Evolutionary conservation across 164 flowering plant species (phyloP), one percentile per base, ranked within the genome.

Genomic region (Tetrastigma voinierianum): DNA sequence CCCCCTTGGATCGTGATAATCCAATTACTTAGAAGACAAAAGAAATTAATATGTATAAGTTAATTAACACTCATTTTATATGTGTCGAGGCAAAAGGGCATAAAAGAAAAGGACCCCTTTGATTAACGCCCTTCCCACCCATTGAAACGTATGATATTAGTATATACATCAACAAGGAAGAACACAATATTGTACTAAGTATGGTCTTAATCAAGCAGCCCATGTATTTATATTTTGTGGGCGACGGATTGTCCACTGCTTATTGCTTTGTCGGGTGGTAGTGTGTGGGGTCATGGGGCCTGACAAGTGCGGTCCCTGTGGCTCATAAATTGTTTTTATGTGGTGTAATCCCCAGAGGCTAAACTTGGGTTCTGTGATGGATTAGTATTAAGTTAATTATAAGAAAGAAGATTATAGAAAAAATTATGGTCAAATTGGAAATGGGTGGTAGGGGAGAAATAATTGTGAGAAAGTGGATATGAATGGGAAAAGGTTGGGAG

Each of bases 251-350:
- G 8, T 46, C 7, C 1, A 13, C 8, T 12, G 45, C 44, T 45
- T 54, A 43, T 62, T 47, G 65, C 40, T 47, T 62, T 62, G 65
- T 48, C 65, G 45, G 55, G 9, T 21, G 21, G 54, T 54, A 16
- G 40, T 20, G 40, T 43, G 18, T 23, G 65, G 65, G 14, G 2
- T 4, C 12, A 12, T 15, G 20, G 20, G 63, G 21, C 32, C 40
- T 56, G 8, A 25, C 60, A 57, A 57, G 45, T 57, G 46, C 20
- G 4, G 40, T 7, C 40, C 40, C 40, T 32, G 40, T 32, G 40
- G 40, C 40, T 32, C 0, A 0, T 32, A 32, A 32, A n/a, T n/a
- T n/a, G n/a, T n/a, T n/a, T n/a, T n/a, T n/a, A n/a, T n/a, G n/a
- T n/a, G n/a, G n/a, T n/a, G n/a, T n/a, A n/a, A n/a, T n/a, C n/a